phyloP scores from a whole-genome alignment of 1,139 yeast species.

The Zygosaccharomyces sapae region DNA sequence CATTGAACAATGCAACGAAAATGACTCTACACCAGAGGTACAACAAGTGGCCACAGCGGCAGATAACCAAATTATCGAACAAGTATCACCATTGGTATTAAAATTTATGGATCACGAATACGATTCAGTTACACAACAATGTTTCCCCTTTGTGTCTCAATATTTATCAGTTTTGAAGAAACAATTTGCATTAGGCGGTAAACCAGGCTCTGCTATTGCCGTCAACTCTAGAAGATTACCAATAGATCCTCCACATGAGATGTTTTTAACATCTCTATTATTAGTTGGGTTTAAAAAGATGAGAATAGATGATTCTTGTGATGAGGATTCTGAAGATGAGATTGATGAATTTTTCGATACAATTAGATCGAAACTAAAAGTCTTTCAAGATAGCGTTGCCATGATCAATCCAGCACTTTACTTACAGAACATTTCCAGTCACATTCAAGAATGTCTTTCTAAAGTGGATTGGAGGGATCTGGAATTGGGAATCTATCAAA shows the following conservation, averaged over 20 bases:
- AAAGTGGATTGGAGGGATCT: constrained; percentile 66
- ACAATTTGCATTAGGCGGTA: constrained; percentile 38
- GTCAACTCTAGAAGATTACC: constrained; percentile 37
- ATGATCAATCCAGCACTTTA: constrained; percentile 68
- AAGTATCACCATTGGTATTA: constrained; percentile 68
- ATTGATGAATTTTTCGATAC: constrained; percentile 77
- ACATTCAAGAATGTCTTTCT: constrained; percentile 55
- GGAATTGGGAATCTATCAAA: constrained; percentile 82
- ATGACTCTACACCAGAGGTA: constrained; percentile 21
- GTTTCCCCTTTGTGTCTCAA: constrained; percentile 73
- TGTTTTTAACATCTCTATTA: constrained; percentile 59
- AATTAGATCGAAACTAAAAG: constrained; percentile 60
- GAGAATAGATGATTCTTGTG: constrained; percentile 73
- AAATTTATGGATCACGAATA: constrained; percentile 70
- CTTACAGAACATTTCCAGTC: constrained; percentile 61
- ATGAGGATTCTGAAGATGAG: constrained; percentile 63
- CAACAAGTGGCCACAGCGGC: constrained; percentile 41
- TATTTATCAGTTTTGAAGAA: constrained; percentile 70
- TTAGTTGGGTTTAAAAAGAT: constrained; percentile 70
- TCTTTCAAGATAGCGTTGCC: constrained; percentile 83
- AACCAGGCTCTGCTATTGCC: constrained; percentile 37
- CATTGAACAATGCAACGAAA: constrained; percentile 36
- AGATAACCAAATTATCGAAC: constrained; percentile 48
- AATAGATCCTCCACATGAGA: constrained; percentile 39
- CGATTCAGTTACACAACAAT: constrained; percentile 82